Evolutionary conservation across 2,329 filamentous ascomycete species (phyloP).

Genomic region (Dactylellina haptotyla): DNA sequence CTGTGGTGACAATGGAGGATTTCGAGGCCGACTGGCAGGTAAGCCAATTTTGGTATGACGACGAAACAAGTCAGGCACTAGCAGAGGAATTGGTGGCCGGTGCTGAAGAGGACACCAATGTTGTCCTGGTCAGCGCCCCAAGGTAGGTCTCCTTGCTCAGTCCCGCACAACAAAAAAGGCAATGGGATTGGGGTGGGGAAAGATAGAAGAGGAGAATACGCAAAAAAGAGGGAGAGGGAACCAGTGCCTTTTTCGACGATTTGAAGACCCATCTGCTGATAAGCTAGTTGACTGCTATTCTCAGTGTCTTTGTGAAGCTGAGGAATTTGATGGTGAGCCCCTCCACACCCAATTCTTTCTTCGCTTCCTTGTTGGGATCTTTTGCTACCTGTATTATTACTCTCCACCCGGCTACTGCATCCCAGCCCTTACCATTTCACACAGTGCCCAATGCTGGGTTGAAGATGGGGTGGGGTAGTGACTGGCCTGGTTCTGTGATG

Average conservation of each 20-base stretch:
- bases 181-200: no score
- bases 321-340: slow-evolving; percentile 73
- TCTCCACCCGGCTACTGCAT: no score
- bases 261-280: neutral
- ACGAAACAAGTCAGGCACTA: slow-evolving; percentile 73
- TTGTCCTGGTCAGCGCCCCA: slow-evolving; percentile 60
- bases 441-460: slow-evolving; percentile 45
- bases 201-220: neutral
- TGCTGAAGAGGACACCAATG: slow-evolving; percentile 68
- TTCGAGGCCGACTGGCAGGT: slow-evolving; percentile 86
- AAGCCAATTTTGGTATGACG: slow-evolving; percentile 84
- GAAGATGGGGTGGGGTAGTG: no score
- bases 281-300: slow-evolving; percentile 59
- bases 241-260: slow-evolving; percentile 9
- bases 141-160: slow-evolving; percentile 17
- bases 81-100: slow-evolving; percentile 74
- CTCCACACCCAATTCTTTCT: slow-evolving; percentile 55
- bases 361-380: slow-evolving; percentile 1
- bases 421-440: no score
- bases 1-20: slow-evolving; percentile 70
- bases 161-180: neutral
- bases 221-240: slow-evolving; percentile 15
- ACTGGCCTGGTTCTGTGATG: neutral
- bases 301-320: slow-evolving; percentile 79
- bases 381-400: slow-evolving; percentile 34